phyloP scores from a whole-genome alignment of 331 rosid genomes.

The Acacia concinna region DNA sequence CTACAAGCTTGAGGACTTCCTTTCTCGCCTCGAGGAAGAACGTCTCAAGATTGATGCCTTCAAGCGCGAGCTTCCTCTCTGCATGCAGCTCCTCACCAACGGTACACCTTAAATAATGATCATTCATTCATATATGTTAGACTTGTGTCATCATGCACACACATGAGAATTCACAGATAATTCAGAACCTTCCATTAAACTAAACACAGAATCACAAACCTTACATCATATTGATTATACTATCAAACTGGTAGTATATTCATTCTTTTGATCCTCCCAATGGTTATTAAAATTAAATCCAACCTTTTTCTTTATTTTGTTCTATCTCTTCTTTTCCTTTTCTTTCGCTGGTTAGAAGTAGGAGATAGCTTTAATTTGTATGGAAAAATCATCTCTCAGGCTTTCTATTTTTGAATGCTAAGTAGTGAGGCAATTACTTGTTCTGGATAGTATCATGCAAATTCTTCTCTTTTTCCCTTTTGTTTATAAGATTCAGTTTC shows the following conservation, averaged over 20 bases:
- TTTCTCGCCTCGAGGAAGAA: slow-evolving; percentile 89
- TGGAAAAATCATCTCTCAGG: not conserved
- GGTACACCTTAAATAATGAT: slow-evolving; percentile 45
- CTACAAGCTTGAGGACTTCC: slow-evolving; percentile 80
- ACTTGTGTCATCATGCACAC: not conserved
- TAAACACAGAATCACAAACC: slow-evolving; percentile 24
- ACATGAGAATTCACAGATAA: not conserved
- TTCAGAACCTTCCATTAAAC: not conserved
- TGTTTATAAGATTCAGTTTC: not conserved
- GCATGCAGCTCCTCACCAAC: slow-evolving; percentile 97
- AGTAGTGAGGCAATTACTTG: not conserved
- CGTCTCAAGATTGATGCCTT: slow-evolving; percentile 95
- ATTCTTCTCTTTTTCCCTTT: not conserved
- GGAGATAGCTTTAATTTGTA: not conserved
- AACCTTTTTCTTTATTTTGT: slow-evolving; percentile 17
- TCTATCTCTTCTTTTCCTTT: slow-evolving; percentile 21
- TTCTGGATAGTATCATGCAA: slow-evolving; percentile 5
- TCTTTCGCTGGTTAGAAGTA: not conserved
- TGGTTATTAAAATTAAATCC: not conserved
- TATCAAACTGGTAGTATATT: slow-evolving; percentile 10
- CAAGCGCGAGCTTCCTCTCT: slow-evolving; percentile 99
- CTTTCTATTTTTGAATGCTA: slow-evolving; percentile 17
- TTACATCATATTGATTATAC: slow-evolving; percentile 22
- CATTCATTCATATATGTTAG: not conserved
- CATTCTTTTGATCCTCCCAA: slow-evolving; percentile 10